Evolutionary conservation across 2,329 filamentous ascomycete genomes (phyloP), one percentile per base, ranked within the genome.

Genomic region (Diaporthe citrichinensis): DNA sequence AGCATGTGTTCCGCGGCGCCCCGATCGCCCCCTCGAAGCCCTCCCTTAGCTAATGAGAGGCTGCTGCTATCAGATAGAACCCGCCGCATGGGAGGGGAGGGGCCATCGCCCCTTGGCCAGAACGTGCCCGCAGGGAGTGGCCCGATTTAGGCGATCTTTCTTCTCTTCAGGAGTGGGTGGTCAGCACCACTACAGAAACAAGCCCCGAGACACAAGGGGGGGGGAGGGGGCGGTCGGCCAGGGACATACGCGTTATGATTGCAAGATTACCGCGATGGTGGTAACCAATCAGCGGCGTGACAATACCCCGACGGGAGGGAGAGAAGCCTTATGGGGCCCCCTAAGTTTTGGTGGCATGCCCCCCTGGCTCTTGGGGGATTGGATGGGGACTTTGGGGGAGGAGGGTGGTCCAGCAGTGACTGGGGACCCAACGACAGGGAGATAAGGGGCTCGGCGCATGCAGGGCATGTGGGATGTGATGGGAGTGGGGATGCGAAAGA

Each of bases 261-360:
- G 23, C 51, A 73, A 62, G 36, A n/a, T 55, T 53, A 31, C 71
- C 71, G 15, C 28, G 71, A 53, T 8, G 34, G 23, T 44, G 71
- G 71, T 73, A 73, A 55, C 71, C 71, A 73, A 73, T 65, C 71
- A 53, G 58, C 34, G 34, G 34, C 25, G 9, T 25, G 57, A 61
- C 14, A 41, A 55, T 53, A 10, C 25, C 31, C 71, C 59, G 71
- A 55, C 58, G 59, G 71, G 34, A 44, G 34, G n/a, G 34, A n/a
- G 36, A 31, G 34, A 46, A 62, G 44, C 59, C 71, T 51, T 65
- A 15, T 44, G 46, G 46, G 58, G 31, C 25, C 46, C 31, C 49
- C n/a, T 31, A 14, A n/a, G 12, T 39, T 41, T 8, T 28, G 17
- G 46, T 28, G 41, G 34, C 20, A 34, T 28, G 17, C 15, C 7